Conservation (phyloP, 192 early-diverging fungal species). For the Piromyces finnis region DNA sequence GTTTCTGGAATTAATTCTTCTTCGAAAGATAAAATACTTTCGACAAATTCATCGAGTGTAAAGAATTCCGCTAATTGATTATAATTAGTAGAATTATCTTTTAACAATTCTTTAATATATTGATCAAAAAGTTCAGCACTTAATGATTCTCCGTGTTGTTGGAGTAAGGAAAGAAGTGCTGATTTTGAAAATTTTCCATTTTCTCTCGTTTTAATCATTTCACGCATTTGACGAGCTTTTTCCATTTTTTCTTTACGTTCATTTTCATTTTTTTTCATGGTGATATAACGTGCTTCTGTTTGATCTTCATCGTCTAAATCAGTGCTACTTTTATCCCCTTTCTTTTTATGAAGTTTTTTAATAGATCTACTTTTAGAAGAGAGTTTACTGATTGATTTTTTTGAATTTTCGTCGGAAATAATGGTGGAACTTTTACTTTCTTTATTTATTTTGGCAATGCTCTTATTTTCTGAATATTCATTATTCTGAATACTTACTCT, state of each 20-base stretch:
- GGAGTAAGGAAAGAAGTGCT: constrained; percentile 21
- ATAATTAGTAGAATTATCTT: constrained; percentile 13
- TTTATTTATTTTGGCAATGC: too few species aligned
- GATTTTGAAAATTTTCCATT: constrained; percentile 5
- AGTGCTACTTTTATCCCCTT: neutral
- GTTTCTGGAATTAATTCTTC: neutral
- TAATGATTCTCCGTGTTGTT: constrained; percentile 24
- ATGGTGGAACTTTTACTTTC: too few species aligned
- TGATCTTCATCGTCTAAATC: neutral
- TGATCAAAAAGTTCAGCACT: constrained; percentile 5
- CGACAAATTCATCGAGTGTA: constrained; percentile 17
- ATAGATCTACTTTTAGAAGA: neutral
- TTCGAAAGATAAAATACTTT: constrained; percentile 16
- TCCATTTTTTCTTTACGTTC: neutral
- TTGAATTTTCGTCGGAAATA: too few species aligned
- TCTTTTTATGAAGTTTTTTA: neutral
- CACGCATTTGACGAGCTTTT: neutral
- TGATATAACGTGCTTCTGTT: neutral
- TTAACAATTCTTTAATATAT: constrained; percentile 13
- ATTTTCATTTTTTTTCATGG: neutral
- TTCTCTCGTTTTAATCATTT: neutral
- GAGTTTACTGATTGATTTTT: neutral
- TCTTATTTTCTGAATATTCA: too few species aligned
- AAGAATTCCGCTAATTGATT: constrained; percentile 18
- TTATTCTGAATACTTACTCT: too few species aligned